These are phyloP conservation scores for Rosa multiflora DNA, from an alignment of 306 rosid genomes.

Conservation along the genomic window DNA sequence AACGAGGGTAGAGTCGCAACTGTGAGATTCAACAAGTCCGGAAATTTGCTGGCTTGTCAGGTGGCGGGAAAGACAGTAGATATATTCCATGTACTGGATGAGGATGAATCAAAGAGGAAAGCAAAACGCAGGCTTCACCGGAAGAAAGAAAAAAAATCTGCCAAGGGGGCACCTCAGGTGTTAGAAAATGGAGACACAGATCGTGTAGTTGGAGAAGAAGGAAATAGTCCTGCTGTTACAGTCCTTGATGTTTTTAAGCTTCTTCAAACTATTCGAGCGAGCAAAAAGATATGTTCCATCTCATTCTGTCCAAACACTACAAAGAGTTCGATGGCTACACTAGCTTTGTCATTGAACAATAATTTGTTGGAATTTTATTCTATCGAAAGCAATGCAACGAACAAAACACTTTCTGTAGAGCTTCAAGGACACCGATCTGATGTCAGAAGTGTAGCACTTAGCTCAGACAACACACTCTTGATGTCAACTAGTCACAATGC, in stretches of 20 bases:
- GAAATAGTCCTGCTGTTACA: slow-evolving; percentile 42
- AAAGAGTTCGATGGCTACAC: slow-evolving; percentile 66
- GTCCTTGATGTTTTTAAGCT: slow-evolving; percentile 79
- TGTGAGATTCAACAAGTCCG: slow-evolving; percentile 74
- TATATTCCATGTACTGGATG: slow-evolving; percentile 78
- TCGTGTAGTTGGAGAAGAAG: slow-evolving; percentile 44
- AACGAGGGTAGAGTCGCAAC: slow-evolving; percentile 78
- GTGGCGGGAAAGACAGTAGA: slow-evolving; percentile 88
- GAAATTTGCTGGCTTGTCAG: slow-evolving; percentile 86
- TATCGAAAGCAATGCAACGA: slow-evolving; percentile 45
- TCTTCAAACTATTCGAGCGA: slow-evolving; percentile 75
- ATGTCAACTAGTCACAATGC: slow-evolving; percentile 97
- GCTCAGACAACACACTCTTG: slow-evolving; percentile 80
- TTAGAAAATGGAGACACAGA: slow-evolving; percentile 44
- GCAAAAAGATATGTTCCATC: slow-evolving; percentile 88
- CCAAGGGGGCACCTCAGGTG: slow-evolving; percentile 42
- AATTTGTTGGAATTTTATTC: slow-evolving; percentile 78
- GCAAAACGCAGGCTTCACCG: slow-evolving; percentile 86
- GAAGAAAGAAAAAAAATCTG: slow-evolving; percentile 79
- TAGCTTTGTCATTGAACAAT: slow-evolving; percentile 88
- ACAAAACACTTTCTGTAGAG: slow-evolving; percentile 61
- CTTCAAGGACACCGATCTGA: slow-evolving; percentile 95
- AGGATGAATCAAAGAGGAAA: slow-evolving; percentile 72
- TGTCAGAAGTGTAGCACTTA: slow-evolving; percentile 83
- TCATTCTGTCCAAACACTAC: slow-evolving; percentile 74